Percentiles rank a stretch among this genome's conserved stretches.
phyloP scores from a whole-genome alignment of 2,329 filamentous ascomycete genomes.

The Shiraia sp. region DNA sequence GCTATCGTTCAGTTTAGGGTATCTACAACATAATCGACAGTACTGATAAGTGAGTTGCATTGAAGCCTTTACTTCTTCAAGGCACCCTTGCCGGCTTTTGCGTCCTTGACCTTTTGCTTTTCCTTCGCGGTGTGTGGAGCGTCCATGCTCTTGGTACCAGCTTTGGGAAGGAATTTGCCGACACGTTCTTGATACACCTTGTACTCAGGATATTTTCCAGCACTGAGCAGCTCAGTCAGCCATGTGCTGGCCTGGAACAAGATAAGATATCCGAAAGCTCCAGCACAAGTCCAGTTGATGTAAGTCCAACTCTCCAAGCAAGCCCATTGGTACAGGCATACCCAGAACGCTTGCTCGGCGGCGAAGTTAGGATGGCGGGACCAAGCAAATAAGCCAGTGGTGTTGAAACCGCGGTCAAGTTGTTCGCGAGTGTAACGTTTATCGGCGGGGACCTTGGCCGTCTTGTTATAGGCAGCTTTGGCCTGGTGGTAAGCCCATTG shows the following conservation, averaged over 20 bases:
- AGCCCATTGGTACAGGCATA: constrained; percentile 84
- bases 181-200: constrained; percentile 79
- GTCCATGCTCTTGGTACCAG: constrained; percentile 38
- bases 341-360: constrained; percentile 89
- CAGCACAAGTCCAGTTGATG: constrained; percentile 78
- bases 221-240: constrained; percentile 81
- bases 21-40: no score
- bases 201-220: constrained; percentile 87
- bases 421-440: constrained; percentile 71
- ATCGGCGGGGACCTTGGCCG: constrained; percentile 67
- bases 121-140: constrained; percentile 22
- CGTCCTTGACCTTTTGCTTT: constrained; percentile 22
- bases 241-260: constrained; percentile 89
- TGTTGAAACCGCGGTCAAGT: constrained; percentile 86
- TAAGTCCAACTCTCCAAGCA: constrained; percentile 72
- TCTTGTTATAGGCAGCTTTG: constrained; percentile 74
- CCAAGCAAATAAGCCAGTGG: constrained; percentile 81
- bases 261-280: constrained; percentile 69
- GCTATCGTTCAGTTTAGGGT: no score
- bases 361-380: constrained; percentile 94
- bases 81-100: constrained; percentile 23
- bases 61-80: constrained; percentile 6
- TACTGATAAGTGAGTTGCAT: no score
- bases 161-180: constrained; percentile 76
- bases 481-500: constrained; percentile 89